Evolutionary conservation across 345 rosid species (phyloP).

Genomic region (Eucalyptus brandiana): DNA sequence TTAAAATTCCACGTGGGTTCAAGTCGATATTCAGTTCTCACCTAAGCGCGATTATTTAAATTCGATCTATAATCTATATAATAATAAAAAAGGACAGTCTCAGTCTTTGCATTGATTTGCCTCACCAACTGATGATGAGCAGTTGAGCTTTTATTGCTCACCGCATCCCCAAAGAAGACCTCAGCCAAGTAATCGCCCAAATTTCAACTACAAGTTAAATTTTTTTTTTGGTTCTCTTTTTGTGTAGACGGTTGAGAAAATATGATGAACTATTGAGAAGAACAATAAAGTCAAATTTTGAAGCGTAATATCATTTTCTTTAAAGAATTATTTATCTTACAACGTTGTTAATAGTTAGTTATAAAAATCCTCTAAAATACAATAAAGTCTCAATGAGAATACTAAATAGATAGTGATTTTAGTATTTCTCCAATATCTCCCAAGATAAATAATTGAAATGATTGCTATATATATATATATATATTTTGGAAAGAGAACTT

Average conservation of each 20-base stretch:
- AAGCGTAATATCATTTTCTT: accelerated
- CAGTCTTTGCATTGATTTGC: neutral
- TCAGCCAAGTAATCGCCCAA: neutral
- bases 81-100: neutral
- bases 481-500: too few species aligned
- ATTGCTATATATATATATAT: too few species aligned
- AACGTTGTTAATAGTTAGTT: too few species aligned
- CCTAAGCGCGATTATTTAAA: neutral
- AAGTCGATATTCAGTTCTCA: neutral
- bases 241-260: neutral
- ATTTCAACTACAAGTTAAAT: neutral
- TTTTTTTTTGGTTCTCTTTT: neutral
- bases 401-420: too few species aligned
- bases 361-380: too few species aligned
- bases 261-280: too few species aligned
- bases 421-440: too few species aligned
- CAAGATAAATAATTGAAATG: too few species aligned
- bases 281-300: too few species aligned
- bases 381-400: too few species aligned
- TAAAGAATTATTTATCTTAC: too few species aligned
- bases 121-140: neutral
- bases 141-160: neutral
- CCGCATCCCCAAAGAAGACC: neutral
- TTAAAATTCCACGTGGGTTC: neutral
- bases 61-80: neutral